These are phyloP conservation scores for Linderina pennispora DNA, from an alignment of 192 early-diverging fungal species.

Conservation along the genomic window DNA sequence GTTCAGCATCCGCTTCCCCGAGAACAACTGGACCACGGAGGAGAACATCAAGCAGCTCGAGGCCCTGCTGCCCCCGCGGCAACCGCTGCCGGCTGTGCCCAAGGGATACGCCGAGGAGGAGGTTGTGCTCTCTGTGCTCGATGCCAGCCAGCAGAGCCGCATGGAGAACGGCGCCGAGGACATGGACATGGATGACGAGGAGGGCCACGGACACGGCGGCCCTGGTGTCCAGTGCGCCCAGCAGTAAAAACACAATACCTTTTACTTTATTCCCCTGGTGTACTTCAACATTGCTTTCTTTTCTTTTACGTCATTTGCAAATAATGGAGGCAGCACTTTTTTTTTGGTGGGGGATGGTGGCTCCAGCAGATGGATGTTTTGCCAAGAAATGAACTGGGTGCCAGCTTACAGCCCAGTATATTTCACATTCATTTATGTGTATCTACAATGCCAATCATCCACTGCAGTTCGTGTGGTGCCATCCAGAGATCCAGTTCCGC, in stretches of 20 bases:
- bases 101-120: constrained; percentile 72
- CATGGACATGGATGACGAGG: constrained; percentile 57
- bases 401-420: too few species aligned
- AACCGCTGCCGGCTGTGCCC: constrained; percentile 43
- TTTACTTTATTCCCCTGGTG: not conserved
- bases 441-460: too few species aligned
- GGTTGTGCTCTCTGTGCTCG: constrained; percentile 70
- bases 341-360: too few species aligned
- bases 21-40: constrained; percentile 68
- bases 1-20: constrained; percentile 93
- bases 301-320: too few species aligned
- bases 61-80: constrained; percentile 72
- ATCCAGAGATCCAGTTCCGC: too few species aligned
- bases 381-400: too few species aligned
- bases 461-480: too few species aligned
- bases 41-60: constrained; percentile 72
- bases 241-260: constrained; percentile 61
- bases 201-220: constrained; percentile 57
- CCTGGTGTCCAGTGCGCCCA: constrained; percentile 93
- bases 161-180: constrained; percentile 45
- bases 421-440: too few species aligned
- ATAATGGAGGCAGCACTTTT: too few species aligned
- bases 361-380: too few species aligned
- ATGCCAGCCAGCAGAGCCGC: constrained; percentile 61
- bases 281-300: not conserved